Evolutionary conservation across 1,284 basidiomycete species (phyloP).

Genomic region (Ceratobasidium sp.): DNA sequence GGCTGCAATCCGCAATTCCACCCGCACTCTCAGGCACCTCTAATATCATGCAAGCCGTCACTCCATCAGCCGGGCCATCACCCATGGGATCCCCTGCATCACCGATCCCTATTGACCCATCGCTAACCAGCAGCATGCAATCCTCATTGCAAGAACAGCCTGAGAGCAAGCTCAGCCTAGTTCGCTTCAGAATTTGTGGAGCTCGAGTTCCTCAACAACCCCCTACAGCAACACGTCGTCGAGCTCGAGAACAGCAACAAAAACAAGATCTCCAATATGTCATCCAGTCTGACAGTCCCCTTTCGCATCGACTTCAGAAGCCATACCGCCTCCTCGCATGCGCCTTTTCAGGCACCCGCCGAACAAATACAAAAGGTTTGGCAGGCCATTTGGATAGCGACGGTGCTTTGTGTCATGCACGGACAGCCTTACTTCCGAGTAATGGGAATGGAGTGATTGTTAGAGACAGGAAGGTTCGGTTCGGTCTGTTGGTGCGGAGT

Average conservation of each 20-base stretch:
- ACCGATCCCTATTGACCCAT: conserved; percentile 42
- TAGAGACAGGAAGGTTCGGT: no score
- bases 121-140: conserved; percentile 32
- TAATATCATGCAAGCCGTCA: conserved; percentile 42
- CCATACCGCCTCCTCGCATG: no score
- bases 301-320: no score
- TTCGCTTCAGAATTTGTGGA: conserved; percentile 50
- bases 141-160: conserved; percentile 44
- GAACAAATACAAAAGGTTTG: no score
- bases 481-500: no score
- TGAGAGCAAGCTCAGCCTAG: conserved; percentile 47
- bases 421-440: no score
- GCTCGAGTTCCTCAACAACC: conserved; percentile 58
- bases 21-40: conserved; percentile 40
- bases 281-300: no score
- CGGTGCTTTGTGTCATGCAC: no score
- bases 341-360: no score
- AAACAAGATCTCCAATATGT: no score
- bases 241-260: conserved; percentile 62
- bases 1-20: conserved; percentile 42
- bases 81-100: conserved; percentile 40
- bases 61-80: conserved; percentile 39
- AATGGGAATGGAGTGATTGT: no score
- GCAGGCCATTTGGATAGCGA: no score
- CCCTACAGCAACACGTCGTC: conserved; percentile 62